Evolutionary conservation across 352 stramenopile species (phyloP).

Genomic region (Globisporangium sylvaticum): DNA sequence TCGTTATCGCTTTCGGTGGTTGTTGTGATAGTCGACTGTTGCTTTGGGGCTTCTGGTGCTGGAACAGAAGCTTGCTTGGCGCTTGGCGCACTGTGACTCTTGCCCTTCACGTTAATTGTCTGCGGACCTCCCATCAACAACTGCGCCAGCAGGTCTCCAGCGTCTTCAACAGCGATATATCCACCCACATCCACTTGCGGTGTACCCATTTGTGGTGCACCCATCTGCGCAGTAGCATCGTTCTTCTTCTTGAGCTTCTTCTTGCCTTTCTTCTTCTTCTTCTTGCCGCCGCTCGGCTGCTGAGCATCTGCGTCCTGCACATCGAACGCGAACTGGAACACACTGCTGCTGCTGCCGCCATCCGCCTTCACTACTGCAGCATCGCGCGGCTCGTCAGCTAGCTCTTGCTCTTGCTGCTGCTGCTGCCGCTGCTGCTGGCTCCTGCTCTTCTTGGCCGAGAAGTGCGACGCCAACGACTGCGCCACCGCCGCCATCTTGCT

Average conservation of each 20-base stretch:
- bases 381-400: not conserved
- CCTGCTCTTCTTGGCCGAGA: conserved; percentile 13
- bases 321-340: conserved; percentile 18
- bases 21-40: not conserved
- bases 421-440: conserved; percentile 6
- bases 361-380: not conserved
- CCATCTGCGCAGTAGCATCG: not conserved
- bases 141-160: not conserved
- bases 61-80: not conserved
- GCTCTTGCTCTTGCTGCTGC: not conserved
- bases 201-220: not conserved
- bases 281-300: not conserved
- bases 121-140: not conserved
- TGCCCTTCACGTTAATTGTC: not conserved
- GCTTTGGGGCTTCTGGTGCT: not conserved
- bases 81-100: not conserved
- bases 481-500: not conserved
- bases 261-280: conserved; percentile 21
- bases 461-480: conserved; percentile 15
- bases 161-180: not conserved
- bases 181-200: not conserved
- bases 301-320: not conserved
- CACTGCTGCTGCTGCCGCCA: not conserved
- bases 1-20: not conserved
- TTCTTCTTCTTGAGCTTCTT: conserved; percentile 18